Percentiles rank a stretch among this genome's conserved stretches.
These are phyloP conservation scores for Nakataea oryzae DNA, from an alignment of 2,329 filamentous ascomycete genomes.

Conservation along the genomic window DNA sequence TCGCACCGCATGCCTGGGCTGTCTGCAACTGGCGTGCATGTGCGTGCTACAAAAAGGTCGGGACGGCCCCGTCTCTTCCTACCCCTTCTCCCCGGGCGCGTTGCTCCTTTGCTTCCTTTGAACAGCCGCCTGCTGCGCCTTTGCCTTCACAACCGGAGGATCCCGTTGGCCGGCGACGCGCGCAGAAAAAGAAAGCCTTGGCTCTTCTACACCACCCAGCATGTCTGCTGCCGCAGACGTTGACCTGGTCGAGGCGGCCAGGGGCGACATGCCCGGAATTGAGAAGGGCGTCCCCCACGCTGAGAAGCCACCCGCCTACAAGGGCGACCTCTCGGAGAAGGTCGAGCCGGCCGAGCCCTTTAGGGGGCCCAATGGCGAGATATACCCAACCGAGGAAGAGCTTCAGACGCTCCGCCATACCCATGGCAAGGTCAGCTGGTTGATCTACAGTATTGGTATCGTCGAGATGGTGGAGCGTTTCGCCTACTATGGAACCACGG, in stretches of 20 bases:
- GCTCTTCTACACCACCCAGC: background rate
- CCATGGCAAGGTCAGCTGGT: constrained; percentile 53
- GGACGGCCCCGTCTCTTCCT: background rate
- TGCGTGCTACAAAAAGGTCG: background rate
- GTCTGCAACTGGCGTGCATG: background rate
- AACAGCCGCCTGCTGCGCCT: background rate
- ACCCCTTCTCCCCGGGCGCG: background rate
- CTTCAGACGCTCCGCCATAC: constrained; percentile 50
- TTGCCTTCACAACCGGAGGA: background rate
- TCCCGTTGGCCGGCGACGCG: background rate
- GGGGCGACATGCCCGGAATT: background rate
- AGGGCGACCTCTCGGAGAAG: background rate
- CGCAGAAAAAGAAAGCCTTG: background rate
- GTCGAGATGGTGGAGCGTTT: constrained; percentile 69
- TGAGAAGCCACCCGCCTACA: background rate
- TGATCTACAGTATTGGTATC: constrained; percentile 59
- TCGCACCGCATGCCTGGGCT: background rate
- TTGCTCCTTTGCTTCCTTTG: background rate
- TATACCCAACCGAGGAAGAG: constrained; percentile 49
- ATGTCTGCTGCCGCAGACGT: constrained; percentile 3
- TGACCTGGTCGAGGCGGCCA: constrained; percentile 2
- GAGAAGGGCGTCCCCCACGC: background rate
- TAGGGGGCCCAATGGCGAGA: constrained; percentile 1
- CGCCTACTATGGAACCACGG: constrained; percentile 64
- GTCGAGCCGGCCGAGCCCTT: background rate